Base-by-base conservation (phyloP, 148 eudicot genomes). In the Amaranthus hypochondriacus region DNA sequence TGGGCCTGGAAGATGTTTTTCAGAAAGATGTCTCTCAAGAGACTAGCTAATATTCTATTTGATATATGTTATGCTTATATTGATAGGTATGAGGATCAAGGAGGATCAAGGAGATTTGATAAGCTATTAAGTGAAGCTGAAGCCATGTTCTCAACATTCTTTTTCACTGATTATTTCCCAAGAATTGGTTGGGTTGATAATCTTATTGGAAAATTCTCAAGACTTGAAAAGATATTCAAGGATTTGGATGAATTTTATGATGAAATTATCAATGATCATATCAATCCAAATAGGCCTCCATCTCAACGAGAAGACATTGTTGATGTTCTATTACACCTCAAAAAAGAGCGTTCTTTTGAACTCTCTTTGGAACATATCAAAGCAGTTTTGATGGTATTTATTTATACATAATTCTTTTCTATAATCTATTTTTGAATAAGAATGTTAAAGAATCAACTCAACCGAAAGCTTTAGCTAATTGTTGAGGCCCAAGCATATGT, bases 301-400 rank as follows among this genome's bases (percentile, higher is more conserved):
- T 57, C 57, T 3, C 60, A 68, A 6, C 47, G 59, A 5, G 78
- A 77, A 56, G 83, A 81, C 48, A 28, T 81, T 5, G 61, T 81
- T 57, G 83, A 81, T 52, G 74, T 77, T 71, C 43, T 81, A 62
- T 71, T 81, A 7, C 58, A 75, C 2, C 77, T 77, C 2, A 68
- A 48, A 2, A 66, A 55, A 42, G 56, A 77, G 21, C 58, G 75
- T 50, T 55, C 74, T 46, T 68, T 73, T 14, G 70, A 71, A 7
- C 56, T 80, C 51, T 76, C 77, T 57, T 56, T 62, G 55, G 75
- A 81, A 48, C 71, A 77, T 54, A 66, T 81, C 71, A 81, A 81
- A 69, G 80, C 78, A 50, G 53, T 81, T 5, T 46, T 81, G 44
- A 81, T 81, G 84, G 84, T 81, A 81, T 55, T 28, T 52, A 11